Percentiles rank a stretch among this genome's conserved stretches.
These are phyloP conservation scores for Peltaster fructicola DNA, from an alignment of 2,329 filamentous ascomycete species.

Conservation along the genomic window DNA sequence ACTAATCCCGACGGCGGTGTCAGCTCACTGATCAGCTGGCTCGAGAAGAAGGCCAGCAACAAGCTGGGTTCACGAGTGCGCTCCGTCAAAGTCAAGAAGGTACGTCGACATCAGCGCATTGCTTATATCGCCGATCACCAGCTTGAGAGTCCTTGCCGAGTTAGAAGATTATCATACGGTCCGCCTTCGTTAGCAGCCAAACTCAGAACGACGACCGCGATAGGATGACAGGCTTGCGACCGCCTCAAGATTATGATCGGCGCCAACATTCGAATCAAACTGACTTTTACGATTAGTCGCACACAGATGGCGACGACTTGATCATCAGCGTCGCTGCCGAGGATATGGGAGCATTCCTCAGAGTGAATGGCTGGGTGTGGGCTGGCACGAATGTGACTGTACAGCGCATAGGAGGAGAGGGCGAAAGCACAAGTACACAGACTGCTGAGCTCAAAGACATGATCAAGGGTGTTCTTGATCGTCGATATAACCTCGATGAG, in stretches of 20 bases:
- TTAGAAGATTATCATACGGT: constrained; percentile 10
- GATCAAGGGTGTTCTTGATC: constrained; percentile 52
- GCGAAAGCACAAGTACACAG: constrained; percentile 12
- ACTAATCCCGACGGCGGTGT: constrained; percentile 19
- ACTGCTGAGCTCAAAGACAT: constrained; percentile 42
- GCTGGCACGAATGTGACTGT: constrained; percentile 22
- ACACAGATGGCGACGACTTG: constrained; percentile 19
- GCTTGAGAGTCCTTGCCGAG: constrained; percentile 1
- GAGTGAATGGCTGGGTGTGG: constrained; percentile 25
- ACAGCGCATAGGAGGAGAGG: constrained; percentile 13
- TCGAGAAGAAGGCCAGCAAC: constrained; percentile 22
- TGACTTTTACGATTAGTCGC: constrained; percentile 16
- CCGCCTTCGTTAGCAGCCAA: constrained; percentile 14
- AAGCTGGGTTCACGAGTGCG: constrained; percentile 15
- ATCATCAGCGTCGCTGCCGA: constrained; percentile 21
- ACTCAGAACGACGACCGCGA: constrained; percentile 16
- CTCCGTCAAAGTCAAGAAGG: constrained; percentile 22
- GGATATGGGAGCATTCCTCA: constrained; percentile 18
- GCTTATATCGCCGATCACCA: constrained; percentile 1
- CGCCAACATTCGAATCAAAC: too few species aligned
- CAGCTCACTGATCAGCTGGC: constrained; percentile 21
- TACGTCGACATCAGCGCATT: constrained; percentile 9
- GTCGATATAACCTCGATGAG: constrained; percentile 50
- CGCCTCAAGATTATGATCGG: too few species aligned
- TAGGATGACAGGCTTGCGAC: constrained; percentile 5